Evolutionary conservation across 352 stramenopile species (phyloP).

Genomic region (Phytophthora cryptogea): DNA sequence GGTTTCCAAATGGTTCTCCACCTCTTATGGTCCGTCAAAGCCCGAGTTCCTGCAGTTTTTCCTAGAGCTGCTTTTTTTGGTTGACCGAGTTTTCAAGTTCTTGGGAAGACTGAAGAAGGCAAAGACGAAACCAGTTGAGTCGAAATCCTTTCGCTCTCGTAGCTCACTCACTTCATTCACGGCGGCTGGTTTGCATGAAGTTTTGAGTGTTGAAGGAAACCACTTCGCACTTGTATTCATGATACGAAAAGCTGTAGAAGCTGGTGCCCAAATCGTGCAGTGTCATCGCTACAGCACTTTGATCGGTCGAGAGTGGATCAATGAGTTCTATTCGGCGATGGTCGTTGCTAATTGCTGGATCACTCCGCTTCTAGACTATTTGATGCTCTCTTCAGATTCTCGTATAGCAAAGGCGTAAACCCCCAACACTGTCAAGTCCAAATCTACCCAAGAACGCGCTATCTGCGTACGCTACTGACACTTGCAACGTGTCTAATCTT

Average conservation of each 20-base stretch:
- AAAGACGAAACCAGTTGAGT: too few species aligned
- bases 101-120: too few species aligned
- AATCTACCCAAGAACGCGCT: too few species aligned
- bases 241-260: conserved; percentile 17
- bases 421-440: too few species aligned
- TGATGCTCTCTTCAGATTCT: conserved; percentile 9
- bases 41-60: conserved; percentile 9
- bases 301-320: conserved; percentile 51
- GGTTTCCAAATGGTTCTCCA: conserved; percentile 18
- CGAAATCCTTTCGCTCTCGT: too few species aligned
- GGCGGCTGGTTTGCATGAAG: conserved; percentile 2
- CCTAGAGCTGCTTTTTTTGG: too few species aligned
- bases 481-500: too few species aligned
- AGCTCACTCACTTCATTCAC: conserved; percentile 11
- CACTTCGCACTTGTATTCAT: conserved; percentile 28
- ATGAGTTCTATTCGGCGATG: conserved; percentile 42
- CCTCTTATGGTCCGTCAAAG: conserved; percentile 20
- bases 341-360: conserved; percentile 47
- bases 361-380: conserved; percentile 26
- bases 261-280: conserved; percentile 38
- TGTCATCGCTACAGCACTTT: conserved; percentile 45
- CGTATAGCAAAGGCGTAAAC: too few species aligned
- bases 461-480: too few species aligned
- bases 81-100: too few species aligned
- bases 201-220: conserved; percentile 24